Percentiles rank a stretch among this genome's conserved stretches.
These are phyloP conservation scores for Pythium rhizo-oryzae DNA, from an alignment of 352 stramenopile species.

Conservation along the genomic window DNA sequence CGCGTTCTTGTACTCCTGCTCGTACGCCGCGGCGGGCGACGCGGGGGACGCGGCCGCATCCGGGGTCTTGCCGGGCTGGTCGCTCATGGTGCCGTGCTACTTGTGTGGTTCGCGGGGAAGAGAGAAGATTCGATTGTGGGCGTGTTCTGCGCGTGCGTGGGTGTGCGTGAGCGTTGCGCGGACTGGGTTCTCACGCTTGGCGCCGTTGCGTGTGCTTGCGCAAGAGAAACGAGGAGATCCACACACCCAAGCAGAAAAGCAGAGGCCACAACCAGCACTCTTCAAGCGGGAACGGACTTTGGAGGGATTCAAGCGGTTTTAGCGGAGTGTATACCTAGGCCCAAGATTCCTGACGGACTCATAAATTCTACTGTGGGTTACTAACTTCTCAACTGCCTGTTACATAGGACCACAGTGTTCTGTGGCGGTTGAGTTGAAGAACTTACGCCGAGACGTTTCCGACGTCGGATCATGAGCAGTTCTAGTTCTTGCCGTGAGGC, in stretches of 20 bases:
- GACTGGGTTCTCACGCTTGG: neutral
- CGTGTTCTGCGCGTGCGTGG: neutral
- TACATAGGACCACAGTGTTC: too few relatives aligned
- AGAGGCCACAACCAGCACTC: slow-evolving; percentile 10
- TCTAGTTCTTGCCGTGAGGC: too few relatives aligned
- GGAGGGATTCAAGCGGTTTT: neutral
- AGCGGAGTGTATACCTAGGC: neutral
- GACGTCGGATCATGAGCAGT: too few relatives aligned
- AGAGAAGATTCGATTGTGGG: slow-evolving; percentile 16
- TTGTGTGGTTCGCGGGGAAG: neutral
- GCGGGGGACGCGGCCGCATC: slow-evolving; percentile 19
- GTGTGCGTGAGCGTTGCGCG: neutral
- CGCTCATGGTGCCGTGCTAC: slow-evolving; percentile 17
- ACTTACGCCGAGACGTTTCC: too few relatives aligned
- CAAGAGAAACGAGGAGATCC: slow-evolving; percentile 32
- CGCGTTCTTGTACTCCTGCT: slow-evolving; percentile 54
- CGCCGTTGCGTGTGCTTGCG: slow-evolving; percentile 31
- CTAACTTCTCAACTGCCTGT: too few relatives aligned
- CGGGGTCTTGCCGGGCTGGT: slow-evolving; percentile 7
- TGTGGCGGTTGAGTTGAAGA: too few relatives aligned
- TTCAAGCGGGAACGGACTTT: slow-evolving; percentile 7
- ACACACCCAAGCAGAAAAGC: slow-evolving; percentile 31
- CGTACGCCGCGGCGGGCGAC: slow-evolving; percentile 40
- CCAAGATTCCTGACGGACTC: too few relatives aligned
- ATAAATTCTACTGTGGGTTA: too few relatives aligned